phyloP scores from a whole-genome alignment of 2,329 filamentous ascomycete genomes.

The Sordariomycetes sp. region DNA sequence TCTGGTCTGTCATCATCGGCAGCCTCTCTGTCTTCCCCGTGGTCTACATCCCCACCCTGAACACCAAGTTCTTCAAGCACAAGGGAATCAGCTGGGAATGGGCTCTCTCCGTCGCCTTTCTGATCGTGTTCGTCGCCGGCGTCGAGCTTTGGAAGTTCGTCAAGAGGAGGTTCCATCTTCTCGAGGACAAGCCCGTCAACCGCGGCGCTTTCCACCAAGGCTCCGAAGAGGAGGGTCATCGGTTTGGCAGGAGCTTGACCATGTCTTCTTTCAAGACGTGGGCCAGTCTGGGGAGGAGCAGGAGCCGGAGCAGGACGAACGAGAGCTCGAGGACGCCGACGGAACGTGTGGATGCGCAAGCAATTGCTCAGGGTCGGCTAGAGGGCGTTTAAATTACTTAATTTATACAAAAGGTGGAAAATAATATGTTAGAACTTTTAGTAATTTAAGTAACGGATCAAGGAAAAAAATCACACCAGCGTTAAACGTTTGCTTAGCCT shows the following conservation, averaged over 20 bases:
- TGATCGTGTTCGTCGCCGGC: constrained; percentile 54
- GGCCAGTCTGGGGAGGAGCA: constrained; percentile 29
- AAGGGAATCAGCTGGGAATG: constrained; percentile 66
- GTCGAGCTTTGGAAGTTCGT: constrained; percentile 64
- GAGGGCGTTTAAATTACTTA: too few relatives aligned
- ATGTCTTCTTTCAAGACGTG: constrained; percentile 42
- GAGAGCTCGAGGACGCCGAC: too few relatives aligned
- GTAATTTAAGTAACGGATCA: too few relatives aligned
- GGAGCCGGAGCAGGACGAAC: too few relatives aligned
- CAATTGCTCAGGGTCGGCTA: too few relatives aligned
- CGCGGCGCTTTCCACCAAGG: constrained; percentile 44
- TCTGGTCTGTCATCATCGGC: constrained; percentile 55
- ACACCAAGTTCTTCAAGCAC: constrained; percentile 65
- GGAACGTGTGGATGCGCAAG: too few relatives aligned
- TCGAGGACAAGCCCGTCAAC: constrained; percentile 42
- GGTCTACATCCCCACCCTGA: constrained; percentile 65
- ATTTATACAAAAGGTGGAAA: too few relatives aligned
- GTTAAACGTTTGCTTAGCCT: too few relatives aligned
- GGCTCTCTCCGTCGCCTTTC: constrained; percentile 56
- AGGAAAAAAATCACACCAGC: too few relatives aligned
- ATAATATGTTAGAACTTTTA: too few relatives aligned
- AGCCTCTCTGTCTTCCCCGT: constrained; percentile 55
- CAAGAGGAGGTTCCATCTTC: constrained; percentile 48
- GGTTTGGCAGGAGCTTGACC: constrained; percentile 38
- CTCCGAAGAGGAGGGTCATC: constrained; percentile 20